These are phyloP conservation scores for Pichia californica DNA, from an alignment of 805 yeast genomes.

Conservation along the genomic window DNA sequence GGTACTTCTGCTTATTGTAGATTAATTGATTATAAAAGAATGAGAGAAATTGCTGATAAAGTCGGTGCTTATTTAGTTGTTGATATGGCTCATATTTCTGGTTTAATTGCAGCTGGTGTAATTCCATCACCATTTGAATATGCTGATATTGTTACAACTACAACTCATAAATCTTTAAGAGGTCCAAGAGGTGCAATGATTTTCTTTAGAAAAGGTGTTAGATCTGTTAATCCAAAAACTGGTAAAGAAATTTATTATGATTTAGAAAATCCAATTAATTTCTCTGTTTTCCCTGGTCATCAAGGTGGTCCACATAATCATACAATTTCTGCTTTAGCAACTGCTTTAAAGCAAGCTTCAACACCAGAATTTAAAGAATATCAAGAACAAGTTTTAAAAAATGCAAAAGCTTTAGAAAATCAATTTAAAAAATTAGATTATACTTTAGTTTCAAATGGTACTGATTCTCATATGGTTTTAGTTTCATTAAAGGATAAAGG, in stretches of 20 bases:
- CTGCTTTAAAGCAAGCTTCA: slow-evolving; percentile 90
- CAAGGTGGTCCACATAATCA: slow-evolving; percentile 99
- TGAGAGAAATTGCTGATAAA: slow-evolving; percentile 93
- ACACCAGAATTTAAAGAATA: slow-evolving; percentile 87
- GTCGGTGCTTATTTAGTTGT: slow-evolving; percentile 95
- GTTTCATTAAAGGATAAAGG: slow-evolving; percentile 83
- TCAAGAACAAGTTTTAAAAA: slow-evolving; percentile 80
- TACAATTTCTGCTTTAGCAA: slow-evolving; percentile 95
- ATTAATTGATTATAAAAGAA: slow-evolving; percentile 91
- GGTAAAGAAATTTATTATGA: slow-evolving; percentile 90
- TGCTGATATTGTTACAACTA: slow-evolving; percentile 96
- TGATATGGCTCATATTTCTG: slow-evolving; percentile 99
- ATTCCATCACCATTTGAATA: slow-evolving; percentile 94
- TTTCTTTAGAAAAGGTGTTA: slow-evolving; percentile 93
- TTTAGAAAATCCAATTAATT: slow-evolving; percentile 90
- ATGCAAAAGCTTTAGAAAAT: slow-evolving; percentile 77
- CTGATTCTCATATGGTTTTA: slow-evolving; percentile 95
- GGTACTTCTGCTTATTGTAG: slow-evolving; percentile 99
- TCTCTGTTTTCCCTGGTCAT: slow-evolving; percentile 99
- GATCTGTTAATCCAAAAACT: slow-evolving; percentile 78
- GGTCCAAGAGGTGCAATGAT: slow-evolving; percentile 99
- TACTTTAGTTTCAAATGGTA: slow-evolving; percentile 86
- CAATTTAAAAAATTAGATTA: slow-evolving; percentile 70
- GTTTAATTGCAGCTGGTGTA: slow-evolving; percentile 92
- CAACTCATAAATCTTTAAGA: slow-evolving; percentile 97